Evolutionary conservation across 768 basidiomycete species (phyloP).

Genomic region (Rubroboletus pulcherrimus): DNA sequence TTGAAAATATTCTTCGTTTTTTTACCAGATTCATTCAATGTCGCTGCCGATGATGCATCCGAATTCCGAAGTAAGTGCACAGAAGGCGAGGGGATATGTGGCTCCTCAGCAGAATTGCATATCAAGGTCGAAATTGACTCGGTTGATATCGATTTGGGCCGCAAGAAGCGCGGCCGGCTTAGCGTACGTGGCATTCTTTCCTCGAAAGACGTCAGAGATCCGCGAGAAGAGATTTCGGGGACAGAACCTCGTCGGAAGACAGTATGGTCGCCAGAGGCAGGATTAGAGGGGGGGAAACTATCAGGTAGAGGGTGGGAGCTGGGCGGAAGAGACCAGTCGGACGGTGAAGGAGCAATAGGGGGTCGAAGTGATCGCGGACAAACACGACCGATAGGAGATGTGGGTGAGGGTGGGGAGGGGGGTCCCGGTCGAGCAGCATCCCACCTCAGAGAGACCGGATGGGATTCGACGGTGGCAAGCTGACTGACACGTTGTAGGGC

Average conservation of each 20-base stretch:
- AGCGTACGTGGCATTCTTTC: slow-evolving; percentile 20
- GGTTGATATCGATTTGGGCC: slow-evolving; percentile 51
- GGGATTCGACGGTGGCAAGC: slow-evolving; percentile 34
- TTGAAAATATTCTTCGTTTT: slow-evolving; percentile 41
- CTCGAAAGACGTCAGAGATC: slow-evolving; percentile 11
- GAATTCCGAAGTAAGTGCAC: slow-evolving; percentile 1
- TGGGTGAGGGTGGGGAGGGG: slow-evolving; percentile 20
- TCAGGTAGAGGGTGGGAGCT: slow-evolving; percentile 1
- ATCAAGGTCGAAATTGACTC: slow-evolving; percentile 47
- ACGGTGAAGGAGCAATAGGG: slow-evolving; percentile 46
- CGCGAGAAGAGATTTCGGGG: slow-evolving; percentile 18
- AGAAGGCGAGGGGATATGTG: slow-evolving; percentile 5
- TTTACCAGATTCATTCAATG: slow-evolving; percentile 23
- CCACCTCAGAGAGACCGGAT: slow-evolving; percentile 13
- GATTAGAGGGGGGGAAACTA: not conserved
- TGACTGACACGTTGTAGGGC: slow-evolving; percentile 65
- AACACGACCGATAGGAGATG: slow-evolving; percentile 14
- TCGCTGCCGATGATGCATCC: slow-evolving; percentile 1
- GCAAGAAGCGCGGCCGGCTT: slow-evolving; percentile 28
- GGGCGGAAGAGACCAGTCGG: slow-evolving; percentile 17
- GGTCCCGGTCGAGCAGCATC: slow-evolving; percentile 7
- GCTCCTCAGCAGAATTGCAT: slow-evolving; percentile 10
- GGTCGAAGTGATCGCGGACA: slow-evolving; percentile 36
- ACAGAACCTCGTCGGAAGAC: slow-evolving; percentile 26
- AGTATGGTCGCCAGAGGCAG: slow-evolving; percentile 10